phyloP scores from a whole-genome alignment of 176 grass and related monocot genomes.

The Tillandsia fasciculata region DNA sequence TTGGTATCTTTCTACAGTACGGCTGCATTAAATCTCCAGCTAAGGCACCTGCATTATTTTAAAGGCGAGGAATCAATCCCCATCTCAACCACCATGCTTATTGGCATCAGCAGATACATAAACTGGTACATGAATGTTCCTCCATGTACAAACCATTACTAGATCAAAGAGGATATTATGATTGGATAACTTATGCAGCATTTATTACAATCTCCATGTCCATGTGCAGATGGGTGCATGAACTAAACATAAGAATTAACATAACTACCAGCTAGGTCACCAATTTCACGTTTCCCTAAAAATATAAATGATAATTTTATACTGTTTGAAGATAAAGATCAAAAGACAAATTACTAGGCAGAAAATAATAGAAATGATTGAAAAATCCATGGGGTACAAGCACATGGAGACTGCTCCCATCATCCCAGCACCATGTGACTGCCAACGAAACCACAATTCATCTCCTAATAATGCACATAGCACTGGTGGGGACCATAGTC shows the following conservation, averaged over 20 bases:
- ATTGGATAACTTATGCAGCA: not conserved
- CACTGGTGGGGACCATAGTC: not conserved
- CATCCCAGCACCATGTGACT: conserved; percentile 3
- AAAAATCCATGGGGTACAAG: not conserved
- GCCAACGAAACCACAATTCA: conserved; percentile 6
- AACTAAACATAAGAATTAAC: not conserved
- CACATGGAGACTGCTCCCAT: not conserved
- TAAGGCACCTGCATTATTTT: not conserved
- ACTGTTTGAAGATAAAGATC: not conserved
- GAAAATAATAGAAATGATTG: not conserved
- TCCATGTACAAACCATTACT: conserved; percentile 2
- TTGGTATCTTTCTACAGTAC: not conserved
- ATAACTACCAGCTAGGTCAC: too few species aligned
- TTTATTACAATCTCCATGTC: conserved; percentile 3
- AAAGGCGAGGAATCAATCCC: not conserved
- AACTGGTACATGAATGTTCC: not conserved
- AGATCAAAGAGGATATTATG: not conserved
- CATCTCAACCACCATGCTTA: not conserved
- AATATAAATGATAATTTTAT: not conserved
- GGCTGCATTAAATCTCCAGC: not conserved
- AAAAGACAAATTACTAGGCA: not conserved
- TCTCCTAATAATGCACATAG: not conserved
- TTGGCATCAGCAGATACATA: too few species aligned
- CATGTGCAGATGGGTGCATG: not conserved
- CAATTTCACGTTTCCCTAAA: not conserved